phyloP scores from a whole-genome alignment of 805 yeast species.

The Teunomyces cretensis region DNA sequence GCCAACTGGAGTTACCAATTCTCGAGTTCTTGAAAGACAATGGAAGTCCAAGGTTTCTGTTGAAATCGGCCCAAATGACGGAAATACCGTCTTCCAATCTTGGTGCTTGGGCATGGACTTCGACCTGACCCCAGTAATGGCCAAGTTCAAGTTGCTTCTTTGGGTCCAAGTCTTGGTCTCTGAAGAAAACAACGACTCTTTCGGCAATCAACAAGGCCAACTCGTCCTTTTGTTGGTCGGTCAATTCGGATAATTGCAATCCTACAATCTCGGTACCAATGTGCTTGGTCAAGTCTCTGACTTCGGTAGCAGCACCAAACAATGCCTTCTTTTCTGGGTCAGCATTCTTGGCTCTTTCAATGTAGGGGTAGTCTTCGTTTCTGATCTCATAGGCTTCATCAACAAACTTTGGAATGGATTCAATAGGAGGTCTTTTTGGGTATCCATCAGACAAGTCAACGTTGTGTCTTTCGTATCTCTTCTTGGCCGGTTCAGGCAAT shows the following conservation, averaged over 20 bases:
- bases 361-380: slow-evolving; percentile 22
- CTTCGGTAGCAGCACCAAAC: slow-evolving; percentile 31
- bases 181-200: slow-evolving; percentile 30
- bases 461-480: slow-evolving; percentile 23
- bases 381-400: slow-evolving; percentile 26
- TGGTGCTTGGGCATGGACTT: slow-evolving; percentile 21
- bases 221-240: slow-evolving; percentile 28
- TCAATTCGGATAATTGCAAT: slow-evolving; percentile 27
- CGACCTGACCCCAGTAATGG: slow-evolving; percentile 31
- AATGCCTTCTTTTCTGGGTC: slow-evolving; percentile 32
- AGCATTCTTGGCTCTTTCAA: slow-evolving; percentile 27
- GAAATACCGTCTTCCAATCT: slow-evolving; percentile 25
- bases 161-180: slow-evolving; percentile 31
- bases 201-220: slow-evolving; percentile 31
- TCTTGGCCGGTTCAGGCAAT: slow-evolving; percentile 22
- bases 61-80: slow-evolving; percentile 33
- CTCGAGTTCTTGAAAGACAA: slow-evolving; percentile 28
- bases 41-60: slow-evolving; percentile 25
- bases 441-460: slow-evolving; percentile 27
- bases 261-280: slow-evolving; percentile 33
- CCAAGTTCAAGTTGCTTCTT: slow-evolving; percentile 31
- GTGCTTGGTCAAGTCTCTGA: slow-evolving; percentile 28
- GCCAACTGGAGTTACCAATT: slow-evolving; percentile 31
- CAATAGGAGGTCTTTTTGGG: slow-evolving; percentile 23
- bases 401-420: slow-evolving; percentile 22